phyloP scores from a whole-genome alignment of 2,329 filamentous ascomycete species.

The Hymenotorrendiella dingleyae region DNA sequence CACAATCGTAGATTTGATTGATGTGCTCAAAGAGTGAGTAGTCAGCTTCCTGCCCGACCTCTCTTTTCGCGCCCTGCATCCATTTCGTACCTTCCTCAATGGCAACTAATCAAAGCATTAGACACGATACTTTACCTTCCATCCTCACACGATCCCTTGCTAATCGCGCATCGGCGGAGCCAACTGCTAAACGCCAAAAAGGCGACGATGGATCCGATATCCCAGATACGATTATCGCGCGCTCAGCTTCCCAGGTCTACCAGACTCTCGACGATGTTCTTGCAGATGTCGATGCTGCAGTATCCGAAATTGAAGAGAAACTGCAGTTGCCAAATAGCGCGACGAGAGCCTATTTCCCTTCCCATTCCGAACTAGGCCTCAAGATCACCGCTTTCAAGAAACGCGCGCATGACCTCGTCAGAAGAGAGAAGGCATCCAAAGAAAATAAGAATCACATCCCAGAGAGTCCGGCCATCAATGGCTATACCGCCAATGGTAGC shows the following conservation, averaged over 20 bases:
- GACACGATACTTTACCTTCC: constrained; percentile 48
- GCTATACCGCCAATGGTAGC: constrained; percentile 14
- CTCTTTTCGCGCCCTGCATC: too few relatives aligned
- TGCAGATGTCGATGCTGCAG: constrained; percentile 45
- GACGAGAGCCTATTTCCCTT: constrained; percentile 19
- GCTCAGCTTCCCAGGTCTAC: constrained; percentile 42
- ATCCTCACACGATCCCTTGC: constrained; percentile 50
- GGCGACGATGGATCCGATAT: constrained; percentile 38
- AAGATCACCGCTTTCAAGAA: constrained; percentile 46
- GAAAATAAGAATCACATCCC: constrained; percentile 31
- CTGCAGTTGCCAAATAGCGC: constrained; percentile 35
- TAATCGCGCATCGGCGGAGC: constrained; percentile 42
- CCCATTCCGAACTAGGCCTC: constrained; percentile 22
- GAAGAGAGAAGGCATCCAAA: constrained; percentile 52
- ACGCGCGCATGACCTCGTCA: constrained; percentile 55
- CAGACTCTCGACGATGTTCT: constrained; percentile 60
- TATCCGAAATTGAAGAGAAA: constrained; percentile 43
- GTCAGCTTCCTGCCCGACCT: constrained; percentile 1
- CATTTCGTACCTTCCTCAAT: constrained; percentile 11
- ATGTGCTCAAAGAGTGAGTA: constrained; percentile 40
- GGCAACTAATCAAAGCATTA: constrained; percentile 32
- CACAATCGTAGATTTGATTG: constrained; percentile 38
- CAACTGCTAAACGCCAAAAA: constrained; percentile 55
- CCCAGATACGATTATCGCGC: constrained; percentile 37
- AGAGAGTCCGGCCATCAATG: constrained; percentile 8